phyloP scores from a whole-genome alignment of 2,329 filamentous ascomycete species.

The Pseudogymnoascus destructans region DNA sequence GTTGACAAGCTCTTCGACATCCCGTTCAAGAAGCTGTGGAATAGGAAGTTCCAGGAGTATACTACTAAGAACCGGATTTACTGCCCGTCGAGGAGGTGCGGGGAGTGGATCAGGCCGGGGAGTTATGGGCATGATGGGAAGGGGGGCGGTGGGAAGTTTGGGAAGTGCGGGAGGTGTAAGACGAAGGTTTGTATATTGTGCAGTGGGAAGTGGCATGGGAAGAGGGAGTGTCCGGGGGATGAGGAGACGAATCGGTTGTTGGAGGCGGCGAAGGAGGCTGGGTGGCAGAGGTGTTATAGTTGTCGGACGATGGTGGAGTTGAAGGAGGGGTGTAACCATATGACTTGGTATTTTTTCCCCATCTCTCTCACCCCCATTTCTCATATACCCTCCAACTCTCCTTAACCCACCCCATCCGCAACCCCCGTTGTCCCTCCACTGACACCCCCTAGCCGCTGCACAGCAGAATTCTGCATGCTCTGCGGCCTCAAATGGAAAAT shows the following conservation, averaged over 20 bases:
- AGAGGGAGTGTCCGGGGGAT: conserved; percentile 57
- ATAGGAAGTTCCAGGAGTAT: conserved; percentile 65
- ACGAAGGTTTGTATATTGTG: conserved; percentile 64
- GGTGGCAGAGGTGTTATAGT: conserved; percentile 63
- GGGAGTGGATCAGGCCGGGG: conserved; percentile 65
- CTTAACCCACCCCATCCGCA: neutral
- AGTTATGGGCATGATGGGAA: conserved; percentile 43
- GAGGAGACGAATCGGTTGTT: conserved; percentile 52
- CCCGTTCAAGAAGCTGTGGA: conserved; percentile 68
- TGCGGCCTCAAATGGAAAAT: conserved; percentile 73
- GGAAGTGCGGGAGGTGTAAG: conserved; percentile 56
- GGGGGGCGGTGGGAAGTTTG: conserved; percentile 45
- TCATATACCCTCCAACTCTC: too few relatives aligned
- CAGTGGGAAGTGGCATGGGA: conserved; percentile 59
- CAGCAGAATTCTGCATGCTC: conserved; percentile 75
- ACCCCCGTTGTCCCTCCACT: conserved; percentile 9
- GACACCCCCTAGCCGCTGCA: conserved; percentile 48
- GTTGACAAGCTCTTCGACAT: conserved; percentile 63
- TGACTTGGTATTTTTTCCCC: conserved; percentile 58
- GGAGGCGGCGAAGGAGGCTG: conserved; percentile 49
- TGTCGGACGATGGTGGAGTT: conserved; percentile 66
- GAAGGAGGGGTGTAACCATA: conserved; percentile 76
- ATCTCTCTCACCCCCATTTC: neutral
- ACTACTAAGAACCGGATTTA: conserved; percentile 64
- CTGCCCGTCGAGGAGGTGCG: conserved; percentile 60